Evolutionary conservation across 2,329 filamentous ascomycete species (phyloP), one percentile per base, ranked within the genome.

Genomic region (Nannizzia gypsea): DNA sequence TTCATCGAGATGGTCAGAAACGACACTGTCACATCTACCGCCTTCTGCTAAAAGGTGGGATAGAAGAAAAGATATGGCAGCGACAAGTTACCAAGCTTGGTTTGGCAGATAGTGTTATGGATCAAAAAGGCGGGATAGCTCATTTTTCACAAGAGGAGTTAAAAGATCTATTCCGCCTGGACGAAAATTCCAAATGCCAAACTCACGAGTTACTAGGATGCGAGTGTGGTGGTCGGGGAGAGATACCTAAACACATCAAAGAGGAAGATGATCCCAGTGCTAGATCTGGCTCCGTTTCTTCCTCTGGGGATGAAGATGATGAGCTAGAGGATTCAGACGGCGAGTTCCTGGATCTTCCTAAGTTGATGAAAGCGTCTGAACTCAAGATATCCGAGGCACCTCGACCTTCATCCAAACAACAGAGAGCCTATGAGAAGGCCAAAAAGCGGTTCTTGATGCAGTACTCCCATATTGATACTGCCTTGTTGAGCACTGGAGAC

Each of bases 61-160:
- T 89, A 17, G 86, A 89, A 63, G 86, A 89, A 72, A 88, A 87
- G 71, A 89, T 89, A 60, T 89, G 83, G 73, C 86, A 89, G 69
- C 77, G 86, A 6, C 86, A 89, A 68, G 76, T 88, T 40, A 87
- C 83, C 58, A 89, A 89, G 70, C 80, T 83, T 65, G 85, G 85
- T 1, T 75, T 89, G 1, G 85, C 86, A 1, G 84, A 88, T 66
- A 85, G 83, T 59, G 83, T 89, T 31, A 85, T 89, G 66, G 85
- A 89, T 64, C 80, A 83, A 62, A 87, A 86, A 67, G 77, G 78
- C 36, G 80, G 68, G 9, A 70, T 79, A 24, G 77, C 80, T 6
- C 82, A 81, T 36, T 89, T 89, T 68, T 84, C 84, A 0, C 74
- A 76, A 3, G 82, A 86, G 54, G 86, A 89, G 65, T 71, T 89